Evolutionary conservation across 345 rosid genomes (phyloP), one percentile per base, ranked within the genome.

Genomic region (Gossypium longicalyx): DNA sequence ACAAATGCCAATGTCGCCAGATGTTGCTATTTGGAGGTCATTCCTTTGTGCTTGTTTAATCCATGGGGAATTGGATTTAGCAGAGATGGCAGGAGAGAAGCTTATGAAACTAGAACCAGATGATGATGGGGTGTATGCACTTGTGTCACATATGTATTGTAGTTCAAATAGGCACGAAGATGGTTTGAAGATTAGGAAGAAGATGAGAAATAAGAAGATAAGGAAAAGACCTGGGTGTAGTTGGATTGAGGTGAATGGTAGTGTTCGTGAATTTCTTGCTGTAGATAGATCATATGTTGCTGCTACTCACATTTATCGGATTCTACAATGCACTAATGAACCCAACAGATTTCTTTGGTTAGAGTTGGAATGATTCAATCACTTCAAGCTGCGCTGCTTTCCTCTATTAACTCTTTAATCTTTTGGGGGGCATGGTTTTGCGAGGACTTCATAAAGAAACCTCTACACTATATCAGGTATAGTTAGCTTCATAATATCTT

Each of bases 21-120:
- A 83, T 72, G 80, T 79, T 22, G 73, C 77, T 48, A 69, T 83
- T 62, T 83, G 86, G 86, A 76, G 82, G 61, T 72, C 73, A 16
- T 72, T 83, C 9, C 73, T 81, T 10, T 72, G 73, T 58, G 68
- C 81, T 72, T 76, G 82, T 68, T 67, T 77, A 29, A 44, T 74
- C 60, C 79, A 81, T 52, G 78, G 78, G 64, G 72, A 76, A 29
- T 57, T 74, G 11, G 64, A 69, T 12, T 25, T 79, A 29, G 86
- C 78, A 61, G 79, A 81, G 73, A 16, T 67, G 27, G 80, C 77
- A 0, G 76, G 76, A 64, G 77, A 74, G 59, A 77, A 72, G 58
- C 27, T 83, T 52, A 49, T 74, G 52, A 73, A 74, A 13, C 67
- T 79, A 15, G 79, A 79, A 34, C 80, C 76, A 15, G 47, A 79